Base-by-base conservation (phyloP, 2,329 filamentous ascomycete species). In the Calonectria crousiana region DNA sequence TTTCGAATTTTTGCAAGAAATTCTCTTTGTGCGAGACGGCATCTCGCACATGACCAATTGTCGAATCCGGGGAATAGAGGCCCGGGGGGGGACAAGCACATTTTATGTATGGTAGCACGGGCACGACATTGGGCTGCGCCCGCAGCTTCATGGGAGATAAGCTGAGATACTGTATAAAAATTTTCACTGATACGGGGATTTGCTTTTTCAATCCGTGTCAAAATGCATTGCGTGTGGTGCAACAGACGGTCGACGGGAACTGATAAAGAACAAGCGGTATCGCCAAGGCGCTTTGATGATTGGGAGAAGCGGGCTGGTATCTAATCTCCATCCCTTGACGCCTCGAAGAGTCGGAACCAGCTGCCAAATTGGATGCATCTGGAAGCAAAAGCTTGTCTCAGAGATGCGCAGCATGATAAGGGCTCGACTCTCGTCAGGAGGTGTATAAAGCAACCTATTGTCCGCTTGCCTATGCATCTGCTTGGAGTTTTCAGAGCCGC, bases 281-380 rank as follows among this genome's bases (percentile, higher is more conserved):
- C 62, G 73, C 77, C 65, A 75, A 56, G 60, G 68, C 67, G 67
- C 74, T 60, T 72, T 74, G 60, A 74, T 80, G 78, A 80, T 80
- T 80, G 78, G 78, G 77, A 80, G 71, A 69, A 18, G 16, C 52
- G 53, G 53, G 41, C 41, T 66, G 60, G 23, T 80, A 80, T 79
- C 78, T 80, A 80, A 80, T 80, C 78, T 80, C 56, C 53, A 75
- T 73, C 71, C 77, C 71, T 78, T 71, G 67, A 74, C 71, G 67
- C 67, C 56, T 51, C 41, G 41, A 62, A 44, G 11, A 49, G 62
- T 74, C 71, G 72, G 64, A 73, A 72, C 52, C 60, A 68, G 58
- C 74, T 78, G 73, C 77, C 75, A 72, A 71, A 75, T 69, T 74
- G 66, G 67, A 73, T 65, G 72, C 41, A 77, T 38, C n/a, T 60